Evolutionary conservation across 2,329 filamentous ascomycete genomes (phyloP), one percentile per base, ranked within the genome.

Genomic region (Aspergillus viridinutans): DNA sequence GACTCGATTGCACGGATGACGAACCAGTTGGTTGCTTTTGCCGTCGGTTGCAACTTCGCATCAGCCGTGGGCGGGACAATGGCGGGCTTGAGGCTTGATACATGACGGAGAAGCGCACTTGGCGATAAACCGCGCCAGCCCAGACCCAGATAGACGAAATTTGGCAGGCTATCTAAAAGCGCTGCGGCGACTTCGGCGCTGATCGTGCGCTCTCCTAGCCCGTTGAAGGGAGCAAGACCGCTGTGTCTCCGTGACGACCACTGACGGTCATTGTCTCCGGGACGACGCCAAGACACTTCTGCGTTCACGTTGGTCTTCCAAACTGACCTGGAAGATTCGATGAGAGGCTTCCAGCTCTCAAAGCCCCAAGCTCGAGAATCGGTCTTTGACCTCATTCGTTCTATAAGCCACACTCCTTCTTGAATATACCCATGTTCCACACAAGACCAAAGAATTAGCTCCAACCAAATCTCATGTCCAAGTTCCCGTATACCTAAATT

Each of bases 151-250:
- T 75, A 76, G 45, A 80, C 66, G 12, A 68, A 64, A 58, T 79
- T 81, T 43, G 80, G 65, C 14, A 85, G 66, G 17, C 78, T 80
- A 62, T 84, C 81, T 29, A 84, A 71, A 43, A 85, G 77, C 5
- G 81, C 80, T 52, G 78, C 73, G 26, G 86, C 76, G 10, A 86
- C 78, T 68, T 87, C 85, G 45, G 76, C 75, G 64, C 83, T 86
- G 63, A 87, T 78, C 0, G 81, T 85, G 51, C 75, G 70, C 45
- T 60, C 58, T 2, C 73, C 76, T 35, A 78, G 71, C n/a, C 76
- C 75, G 29, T 72, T 66, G 58, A 78, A 76, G 2, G 71, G 62
- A 6, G 63, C 43, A 17, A 51, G 54, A 17, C 58, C 57, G n/a
- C 53, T 60, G 20, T 60, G 62, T 42, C 60, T 65, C 49, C 53